A percentile compares a stretch with the other conserved stretches of the same genome.
phyloP scores from a whole-genome alignment of 2,329 filamentous ascomycete species.

The Plenodomus tracheiphilus region DNA sequence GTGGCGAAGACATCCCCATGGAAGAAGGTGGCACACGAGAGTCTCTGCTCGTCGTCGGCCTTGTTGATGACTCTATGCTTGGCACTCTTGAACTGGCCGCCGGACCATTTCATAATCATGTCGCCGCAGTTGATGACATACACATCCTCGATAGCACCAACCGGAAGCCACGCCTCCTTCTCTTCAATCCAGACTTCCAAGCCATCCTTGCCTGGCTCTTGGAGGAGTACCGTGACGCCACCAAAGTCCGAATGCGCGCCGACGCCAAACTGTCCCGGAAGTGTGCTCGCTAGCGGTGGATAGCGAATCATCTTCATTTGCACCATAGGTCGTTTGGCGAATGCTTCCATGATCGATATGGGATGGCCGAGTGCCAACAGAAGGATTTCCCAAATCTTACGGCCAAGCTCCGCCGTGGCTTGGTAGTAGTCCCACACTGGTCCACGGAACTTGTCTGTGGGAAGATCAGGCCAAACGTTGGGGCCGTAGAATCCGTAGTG shows the following conservation, averaged over 20 bases:
- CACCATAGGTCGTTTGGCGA: too few species aligned
- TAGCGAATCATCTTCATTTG: neutral
- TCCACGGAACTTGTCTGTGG: too few species aligned
- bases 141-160: conserved; percentile 4
- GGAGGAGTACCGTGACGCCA: conserved; percentile 16
- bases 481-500: too few species aligned
- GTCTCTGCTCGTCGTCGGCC: neutral
- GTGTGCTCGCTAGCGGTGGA: neutral
- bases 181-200: conserved; percentile 7
- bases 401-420: too few species aligned
- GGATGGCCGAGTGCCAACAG: too few species aligned
- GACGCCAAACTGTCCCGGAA: neutral
- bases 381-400: too few species aligned
- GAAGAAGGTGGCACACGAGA: neutral
- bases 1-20: neutral
- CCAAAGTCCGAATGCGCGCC: conserved; percentile 23
- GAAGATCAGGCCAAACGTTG: too few species aligned
- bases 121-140: conserved; percentile 14
- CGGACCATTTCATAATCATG: conserved; percentile 11
- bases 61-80: conserved; percentile 11
- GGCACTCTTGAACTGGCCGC: conserved; percentile 10
- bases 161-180: conserved; percentile 6
- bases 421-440: too few species aligned
- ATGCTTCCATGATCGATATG: too few species aligned
- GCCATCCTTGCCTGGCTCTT: conserved; percentile 14